These are phyloP conservation scores for Akanthomyces dipterigenus DNA, from an alignment of 2,329 filamentous ascomycete species.

Conservation along the genomic window DNA sequence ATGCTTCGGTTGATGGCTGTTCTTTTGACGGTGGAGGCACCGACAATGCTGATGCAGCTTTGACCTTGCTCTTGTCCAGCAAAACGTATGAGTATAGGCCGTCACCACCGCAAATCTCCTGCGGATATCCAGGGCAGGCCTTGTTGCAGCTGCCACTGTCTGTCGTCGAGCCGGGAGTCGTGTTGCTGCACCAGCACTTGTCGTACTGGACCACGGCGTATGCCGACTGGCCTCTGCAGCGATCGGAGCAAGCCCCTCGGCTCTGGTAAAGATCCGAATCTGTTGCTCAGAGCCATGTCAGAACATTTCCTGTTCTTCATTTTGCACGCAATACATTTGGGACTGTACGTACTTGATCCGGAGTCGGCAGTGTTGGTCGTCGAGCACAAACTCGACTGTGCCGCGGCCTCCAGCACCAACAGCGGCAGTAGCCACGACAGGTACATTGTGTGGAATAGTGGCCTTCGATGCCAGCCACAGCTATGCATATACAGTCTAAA, in stretches of 20 bases:
- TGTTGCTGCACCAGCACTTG: conserved; percentile 6
- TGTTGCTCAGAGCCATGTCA: not conserved
- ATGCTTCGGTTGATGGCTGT: not conserved
- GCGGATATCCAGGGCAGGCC: not conserved
- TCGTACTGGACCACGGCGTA: conserved; percentile 3
- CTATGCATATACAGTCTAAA: not conserved
- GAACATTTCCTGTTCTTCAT: too few relatives aligned
- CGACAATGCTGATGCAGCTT: not conserved
- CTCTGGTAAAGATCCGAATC: not conserved
- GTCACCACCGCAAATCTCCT: not conserved
- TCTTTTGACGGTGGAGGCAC: not conserved
- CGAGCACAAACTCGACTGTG: conserved; percentile 2
- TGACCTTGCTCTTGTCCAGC: not conserved
- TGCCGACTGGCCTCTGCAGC: not conserved
- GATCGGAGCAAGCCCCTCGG: not conserved
- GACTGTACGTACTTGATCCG: not conserved
- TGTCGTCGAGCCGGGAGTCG: not conserved
- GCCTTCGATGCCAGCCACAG: not conserved
- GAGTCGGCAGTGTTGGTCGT: not conserved
- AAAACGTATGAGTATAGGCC: not conserved
- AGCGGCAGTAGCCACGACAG: not conserved
- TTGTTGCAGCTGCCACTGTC: not conserved
- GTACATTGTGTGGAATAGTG: not conserved
- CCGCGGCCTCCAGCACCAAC: not conserved
- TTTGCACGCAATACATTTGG: not conserved